A percentile compares a stretch with the other conserved stretches of the same genome.
These are phyloP conservation scores for Viola odorata DNA, from an alignment of 345 rosid species.

Conservation along the genomic window DNA sequence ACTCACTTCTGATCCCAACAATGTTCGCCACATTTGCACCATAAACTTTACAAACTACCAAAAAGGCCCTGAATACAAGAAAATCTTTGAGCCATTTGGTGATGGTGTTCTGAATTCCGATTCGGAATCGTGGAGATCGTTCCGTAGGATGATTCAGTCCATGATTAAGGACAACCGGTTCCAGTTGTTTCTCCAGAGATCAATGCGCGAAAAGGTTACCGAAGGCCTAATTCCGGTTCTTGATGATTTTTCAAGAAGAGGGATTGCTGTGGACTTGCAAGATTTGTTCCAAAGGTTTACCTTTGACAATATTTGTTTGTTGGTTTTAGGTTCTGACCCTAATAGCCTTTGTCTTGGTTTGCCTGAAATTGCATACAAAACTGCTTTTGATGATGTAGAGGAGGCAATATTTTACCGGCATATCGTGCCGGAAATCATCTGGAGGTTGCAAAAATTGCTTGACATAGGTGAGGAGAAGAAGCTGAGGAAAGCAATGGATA, in stretches of 20 bases:
- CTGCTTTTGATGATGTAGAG: conserved; percentile 20
- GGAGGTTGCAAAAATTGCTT: conserved; percentile 25
- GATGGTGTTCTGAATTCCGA: conserved; percentile 12
- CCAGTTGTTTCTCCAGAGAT: conserved; percentile 4
- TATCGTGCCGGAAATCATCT: conserved; percentile 5
- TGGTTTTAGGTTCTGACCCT: conserved; percentile 11
- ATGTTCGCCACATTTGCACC: conserved; percentile 7
- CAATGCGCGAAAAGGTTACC: conserved; percentile 4
- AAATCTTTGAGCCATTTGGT: conserved; percentile 12
- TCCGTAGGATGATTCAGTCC: conserved; percentile 7
- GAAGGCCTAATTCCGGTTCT: conserved; percentile 20
- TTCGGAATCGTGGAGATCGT: conserved; percentile 5
- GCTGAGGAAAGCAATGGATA: conserved; percentile 4
- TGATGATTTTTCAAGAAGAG: conserved; percentile 3
- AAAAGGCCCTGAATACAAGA: conserved; percentile 5
- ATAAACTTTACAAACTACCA: conserved; percentile 8
- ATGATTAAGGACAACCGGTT: conserved; percentile 9
- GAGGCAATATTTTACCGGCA: conserved; percentile 9
- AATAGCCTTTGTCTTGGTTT: conserved; percentile 10
- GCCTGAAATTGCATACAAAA: conserved; percentile 15
- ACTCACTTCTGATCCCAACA: conserved; percentile 11
- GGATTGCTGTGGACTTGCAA: conserved; percentile 13
- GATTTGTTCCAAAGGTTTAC: conserved; percentile 15
- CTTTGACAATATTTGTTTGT: conserved; percentile 4
- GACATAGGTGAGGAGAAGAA: conserved; percentile 26